Evolutionary conservation across 164 flowering plant genomes (phyloP).

Genomic region (Nymphaea thermarum): DNA sequence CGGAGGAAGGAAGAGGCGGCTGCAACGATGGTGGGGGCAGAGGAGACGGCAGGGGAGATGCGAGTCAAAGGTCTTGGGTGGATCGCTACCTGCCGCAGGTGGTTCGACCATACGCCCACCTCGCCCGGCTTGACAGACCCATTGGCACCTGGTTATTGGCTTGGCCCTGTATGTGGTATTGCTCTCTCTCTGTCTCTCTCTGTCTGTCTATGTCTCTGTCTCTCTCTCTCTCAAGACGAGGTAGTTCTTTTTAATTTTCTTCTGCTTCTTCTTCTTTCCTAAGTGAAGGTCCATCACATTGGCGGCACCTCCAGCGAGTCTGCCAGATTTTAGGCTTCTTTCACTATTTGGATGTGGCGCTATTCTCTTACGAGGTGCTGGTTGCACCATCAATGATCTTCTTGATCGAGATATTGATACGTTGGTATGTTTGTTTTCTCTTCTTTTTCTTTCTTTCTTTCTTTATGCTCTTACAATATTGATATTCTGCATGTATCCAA

Average conservation of each 20-base stretch:
- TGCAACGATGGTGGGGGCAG: background rate
- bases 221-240: background rate
- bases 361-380: slow-evolving; percentile 89
- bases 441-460: background rate
- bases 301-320: slow-evolving; percentile 69
- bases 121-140: slow-evolving; percentile 90
- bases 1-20: no score
- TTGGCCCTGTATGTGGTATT: slow-evolving; percentile 96
- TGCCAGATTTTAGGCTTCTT: slow-evolving; percentile 86
- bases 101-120: slow-evolving; percentile 56
- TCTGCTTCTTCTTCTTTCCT: background rate
- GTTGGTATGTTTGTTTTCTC: slow-evolving; percentile 25
- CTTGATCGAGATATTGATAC: slow-evolving; percentile 84
- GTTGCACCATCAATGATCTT: slow-evolving; percentile 93
- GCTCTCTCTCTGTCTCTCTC: slow-evolving; percentile 1
- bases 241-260: background rate
- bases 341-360: slow-evolving; percentile 83
- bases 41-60: background rate
- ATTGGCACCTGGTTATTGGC: slow-evolving; percentile 98
- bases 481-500: background rate
- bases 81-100: slow-evolving; percentile 54
- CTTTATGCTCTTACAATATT: background rate
- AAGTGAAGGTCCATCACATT: slow-evolving; percentile 70
- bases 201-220: background rate
- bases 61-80: slow-evolving; percentile 34